Evolutionary conservation across 495 filamentous ascomycete species (phyloP).

Genomic region (Recurvomyces mirabilis): DNA sequence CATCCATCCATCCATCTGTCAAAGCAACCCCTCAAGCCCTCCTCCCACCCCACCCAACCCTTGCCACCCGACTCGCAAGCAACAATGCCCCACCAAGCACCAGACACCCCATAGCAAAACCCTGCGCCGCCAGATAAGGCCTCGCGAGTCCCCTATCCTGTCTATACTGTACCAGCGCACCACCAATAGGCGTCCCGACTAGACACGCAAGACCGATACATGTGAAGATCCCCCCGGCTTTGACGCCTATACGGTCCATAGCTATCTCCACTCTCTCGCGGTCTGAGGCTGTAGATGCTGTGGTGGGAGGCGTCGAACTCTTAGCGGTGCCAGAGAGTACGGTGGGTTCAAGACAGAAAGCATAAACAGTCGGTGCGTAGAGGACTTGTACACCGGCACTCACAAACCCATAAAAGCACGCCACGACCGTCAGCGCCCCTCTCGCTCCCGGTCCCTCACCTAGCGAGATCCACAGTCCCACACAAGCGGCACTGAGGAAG

Average conservation of each 20-base stretch:
- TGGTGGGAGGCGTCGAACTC: not conserved
- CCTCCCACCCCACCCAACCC: constrained; percentile 15
- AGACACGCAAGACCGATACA: constrained; percentile 15
- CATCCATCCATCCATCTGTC: no score
- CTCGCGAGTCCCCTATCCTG: not conserved
- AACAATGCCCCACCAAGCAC: constrained; percentile 11
- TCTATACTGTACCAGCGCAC: constrained; percentile 10
- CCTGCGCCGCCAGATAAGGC: constrained; percentile 17
- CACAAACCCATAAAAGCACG: constrained; percentile 20
- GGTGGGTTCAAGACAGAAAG: constrained; percentile 8
- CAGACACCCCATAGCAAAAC: constrained; percentile 14
- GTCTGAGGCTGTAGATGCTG: not conserved
- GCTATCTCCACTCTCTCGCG: not conserved
- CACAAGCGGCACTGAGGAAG: constrained; percentile 13
- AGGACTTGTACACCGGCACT: constrained; percentile 15
- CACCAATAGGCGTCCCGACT: constrained; percentile 19
- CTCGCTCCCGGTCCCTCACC: not conserved
- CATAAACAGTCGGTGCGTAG: constrained; percentile 13
- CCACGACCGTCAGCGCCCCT: constrained; percentile 12
- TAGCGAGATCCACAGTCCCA: constrained; percentile 11
- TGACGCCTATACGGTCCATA: constrained; percentile 15
- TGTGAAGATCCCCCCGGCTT: constrained; percentile 13
- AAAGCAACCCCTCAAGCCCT: constrained; percentile 20
- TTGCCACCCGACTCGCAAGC: constrained; percentile 13
- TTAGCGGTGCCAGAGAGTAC: not conserved